Conservation (phyloP, 1,284 basidiomycete species). For the Sanghuangporus baumii region DNA sequence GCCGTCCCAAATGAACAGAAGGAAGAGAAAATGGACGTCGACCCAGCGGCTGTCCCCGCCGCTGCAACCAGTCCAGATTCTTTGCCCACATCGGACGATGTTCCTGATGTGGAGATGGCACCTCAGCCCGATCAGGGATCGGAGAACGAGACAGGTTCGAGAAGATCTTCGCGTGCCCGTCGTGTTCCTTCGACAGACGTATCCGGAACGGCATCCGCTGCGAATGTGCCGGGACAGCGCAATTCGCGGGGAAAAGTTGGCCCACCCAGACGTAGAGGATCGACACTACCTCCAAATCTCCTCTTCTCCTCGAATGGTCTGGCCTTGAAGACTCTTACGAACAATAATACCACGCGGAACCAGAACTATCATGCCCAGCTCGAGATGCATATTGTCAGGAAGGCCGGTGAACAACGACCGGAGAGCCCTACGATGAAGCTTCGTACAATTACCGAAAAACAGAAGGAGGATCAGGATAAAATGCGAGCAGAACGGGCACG, state of each 20-base stretch:
- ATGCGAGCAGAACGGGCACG: conserved; percentile 63
- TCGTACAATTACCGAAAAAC: conserved; percentile 62
- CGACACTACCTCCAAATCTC: conserved; percentile 23
- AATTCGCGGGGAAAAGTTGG: conserved; percentile 4
- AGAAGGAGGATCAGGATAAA: conserved; percentile 60
- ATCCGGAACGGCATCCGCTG: conserved; percentile 29
- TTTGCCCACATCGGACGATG: not conserved
- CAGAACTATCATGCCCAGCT: conserved; percentile 57
- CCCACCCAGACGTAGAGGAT: not conserved
- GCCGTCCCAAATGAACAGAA: not conserved
- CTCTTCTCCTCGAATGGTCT: conserved; percentile 31
- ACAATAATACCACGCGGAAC: conserved; percentile 63
- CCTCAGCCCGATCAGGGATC: not conserved
- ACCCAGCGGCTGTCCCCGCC: not conserved
- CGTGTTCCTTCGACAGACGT: conserved; percentile 38
- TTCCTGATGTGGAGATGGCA: not conserved
- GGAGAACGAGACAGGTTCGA: not conserved
- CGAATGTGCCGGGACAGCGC: not conserved
- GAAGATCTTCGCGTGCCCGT: conserved; percentile 40
- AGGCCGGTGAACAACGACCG: conserved; percentile 58
- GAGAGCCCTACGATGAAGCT: conserved; percentile 76
- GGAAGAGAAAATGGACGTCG: conserved; percentile 10
- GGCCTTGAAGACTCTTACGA: conserved; percentile 63
- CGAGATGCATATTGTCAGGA: conserved; percentile 63
- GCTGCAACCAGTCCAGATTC: not conserved